phyloP scores from a whole-genome alignment of 208 protist species.

The Trypanosoma scelopori region DNA sequence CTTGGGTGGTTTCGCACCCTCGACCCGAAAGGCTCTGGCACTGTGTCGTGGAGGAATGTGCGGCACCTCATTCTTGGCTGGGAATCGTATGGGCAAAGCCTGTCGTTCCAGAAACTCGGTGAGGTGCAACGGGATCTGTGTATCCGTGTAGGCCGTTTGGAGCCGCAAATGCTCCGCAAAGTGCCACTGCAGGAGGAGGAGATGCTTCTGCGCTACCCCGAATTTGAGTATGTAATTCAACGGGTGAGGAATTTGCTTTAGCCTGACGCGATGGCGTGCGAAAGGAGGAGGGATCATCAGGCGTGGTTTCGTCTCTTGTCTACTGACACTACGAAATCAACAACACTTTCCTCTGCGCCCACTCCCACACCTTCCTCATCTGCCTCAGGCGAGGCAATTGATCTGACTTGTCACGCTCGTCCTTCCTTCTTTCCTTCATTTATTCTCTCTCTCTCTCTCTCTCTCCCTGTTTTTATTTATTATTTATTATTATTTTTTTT shows the following conservation, averaged over 20 bases:
- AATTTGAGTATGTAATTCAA: constrained; percentile 75
- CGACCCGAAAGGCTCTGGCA: constrained; percentile 90
- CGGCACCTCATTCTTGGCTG: constrained; percentile 53
- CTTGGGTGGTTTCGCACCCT: constrained; percentile 97
- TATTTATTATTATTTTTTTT: too few species aligned
- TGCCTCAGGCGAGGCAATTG: too few species aligned
- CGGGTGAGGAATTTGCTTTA: constrained; percentile 50
- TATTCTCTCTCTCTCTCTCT: too few species aligned
- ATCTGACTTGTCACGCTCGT: too few species aligned
- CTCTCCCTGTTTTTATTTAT: too few species aligned
- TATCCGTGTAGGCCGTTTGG: constrained; percentile 41
- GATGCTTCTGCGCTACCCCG: constrained; percentile 53
- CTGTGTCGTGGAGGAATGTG: constrained; percentile 67
- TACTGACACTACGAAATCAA: too few species aligned
- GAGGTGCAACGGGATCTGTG: constrained; percentile 65
- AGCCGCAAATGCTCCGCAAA: constrained; percentile 55
- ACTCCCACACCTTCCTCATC: too few species aligned
- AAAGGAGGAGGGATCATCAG: neutral
- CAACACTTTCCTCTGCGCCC: too few species aligned
- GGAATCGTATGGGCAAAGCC: constrained; percentile 45
- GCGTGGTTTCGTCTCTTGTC: constrained; percentile 5
- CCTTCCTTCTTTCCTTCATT: too few species aligned
- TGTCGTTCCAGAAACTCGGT: constrained; percentile 54
- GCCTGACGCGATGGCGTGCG: neutral
- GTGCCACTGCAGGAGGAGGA: constrained; percentile 69